Evolutionary conservation across 805 yeast species (phyloP).

Genomic region (Osmozyma mogii): DNA sequence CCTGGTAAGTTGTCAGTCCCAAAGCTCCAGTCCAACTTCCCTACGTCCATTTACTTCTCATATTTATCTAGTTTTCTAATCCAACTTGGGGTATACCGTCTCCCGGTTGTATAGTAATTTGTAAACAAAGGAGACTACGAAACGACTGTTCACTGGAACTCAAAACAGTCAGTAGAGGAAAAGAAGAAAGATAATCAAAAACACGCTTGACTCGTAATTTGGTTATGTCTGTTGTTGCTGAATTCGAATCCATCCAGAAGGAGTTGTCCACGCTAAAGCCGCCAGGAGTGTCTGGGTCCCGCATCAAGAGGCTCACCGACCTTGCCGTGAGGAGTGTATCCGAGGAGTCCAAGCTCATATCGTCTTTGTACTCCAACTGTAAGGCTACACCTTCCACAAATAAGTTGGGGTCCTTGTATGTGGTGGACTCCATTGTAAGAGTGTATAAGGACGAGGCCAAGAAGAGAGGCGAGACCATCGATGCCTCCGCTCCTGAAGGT

Average conservation of each 20-base stretch:
- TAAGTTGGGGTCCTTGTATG: conserved; percentile 85
- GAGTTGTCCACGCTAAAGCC: conserved; percentile 57
- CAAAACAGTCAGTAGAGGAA: too few relatives aligned
- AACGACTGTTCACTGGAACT: too few relatives aligned
- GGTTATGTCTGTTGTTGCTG: conserved; percentile 38
- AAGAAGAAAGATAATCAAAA: too few relatives aligned
- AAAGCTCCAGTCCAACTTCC: too few relatives aligned
- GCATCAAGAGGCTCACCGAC: conserved; percentile 80
- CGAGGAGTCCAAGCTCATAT: conserved; percentile 48
- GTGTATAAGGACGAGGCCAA: conserved; percentile 71
- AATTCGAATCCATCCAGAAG: conserved; percentile 40
- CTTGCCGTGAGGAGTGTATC: conserved; percentile 64
- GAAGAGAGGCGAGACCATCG: conserved; percentile 42
- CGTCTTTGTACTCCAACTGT: conserved; percentile 56
- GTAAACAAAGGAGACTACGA: too few relatives aligned
- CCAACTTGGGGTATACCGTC: too few relatives aligned
- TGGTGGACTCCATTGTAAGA: conserved; percentile 87
- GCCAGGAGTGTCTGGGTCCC: conserved; percentile 93
- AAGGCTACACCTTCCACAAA: conserved; percentile 69
- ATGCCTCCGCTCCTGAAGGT: conserved; percentile 51
- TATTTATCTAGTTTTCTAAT: too few relatives aligned
- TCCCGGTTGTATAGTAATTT: too few relatives aligned
- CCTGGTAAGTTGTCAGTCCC: too few relatives aligned
- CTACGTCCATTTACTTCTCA: too few relatives aligned
- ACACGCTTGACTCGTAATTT: too few relatives aligned